These are phyloP conservation scores for Trichoderma polysporum DNA, from an alignment of 2,329 filamentous ascomycete genomes.

Conservation along the genomic window DNA sequence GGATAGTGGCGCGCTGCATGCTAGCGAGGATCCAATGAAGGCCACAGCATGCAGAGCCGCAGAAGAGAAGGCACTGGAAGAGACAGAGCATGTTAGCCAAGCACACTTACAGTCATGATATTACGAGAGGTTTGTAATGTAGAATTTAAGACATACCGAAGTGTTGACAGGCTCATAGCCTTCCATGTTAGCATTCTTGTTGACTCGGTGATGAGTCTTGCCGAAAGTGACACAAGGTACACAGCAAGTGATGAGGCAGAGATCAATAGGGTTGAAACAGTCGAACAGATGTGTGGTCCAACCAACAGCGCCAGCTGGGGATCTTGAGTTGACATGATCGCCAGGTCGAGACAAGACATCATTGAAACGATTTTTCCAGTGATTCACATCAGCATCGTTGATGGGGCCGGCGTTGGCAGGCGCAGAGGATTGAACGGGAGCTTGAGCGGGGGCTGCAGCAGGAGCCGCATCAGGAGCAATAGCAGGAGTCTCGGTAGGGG, in stretches of 20 bases:
- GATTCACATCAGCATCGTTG: conserved; percentile 43
- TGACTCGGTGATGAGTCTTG: conserved; percentile 48
- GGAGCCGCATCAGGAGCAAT: not conserved
- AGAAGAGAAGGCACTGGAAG: conserved; percentile 44
- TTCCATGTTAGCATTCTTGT: conserved; percentile 40
- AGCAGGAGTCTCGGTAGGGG: not conserved
- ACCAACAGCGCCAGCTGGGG: conserved; percentile 37
- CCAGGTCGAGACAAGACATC: conserved; percentile 42
- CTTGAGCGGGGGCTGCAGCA: not conserved
- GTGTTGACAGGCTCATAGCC: conserved; percentile 50
- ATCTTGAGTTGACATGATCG: conserved; percentile 45
- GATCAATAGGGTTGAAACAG: conserved; percentile 46
- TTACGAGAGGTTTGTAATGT: not conserved
- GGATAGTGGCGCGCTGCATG: conserved; percentile 47
- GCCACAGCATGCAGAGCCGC: conserved; percentile 41
- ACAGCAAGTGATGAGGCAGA: conserved; percentile 47
- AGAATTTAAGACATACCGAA: conserved; percentile 36
- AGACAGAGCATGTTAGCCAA: conserved; percentile 19
- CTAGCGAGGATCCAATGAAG: conserved; percentile 44
- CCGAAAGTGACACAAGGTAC: conserved; percentile 50
- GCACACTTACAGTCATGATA: not conserved
- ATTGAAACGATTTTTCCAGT: conserved; percentile 47
- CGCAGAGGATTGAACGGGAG: conserved; percentile 15
- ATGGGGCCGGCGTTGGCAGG: conserved; percentile 33
- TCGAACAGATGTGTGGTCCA: conserved; percentile 45